Percentiles rank a stretch among this genome's conserved stretches.
phyloP scores from a whole-genome alignment of 2,329 filamentous ascomycete genomes.

The Shiraia bambusicola region DNA sequence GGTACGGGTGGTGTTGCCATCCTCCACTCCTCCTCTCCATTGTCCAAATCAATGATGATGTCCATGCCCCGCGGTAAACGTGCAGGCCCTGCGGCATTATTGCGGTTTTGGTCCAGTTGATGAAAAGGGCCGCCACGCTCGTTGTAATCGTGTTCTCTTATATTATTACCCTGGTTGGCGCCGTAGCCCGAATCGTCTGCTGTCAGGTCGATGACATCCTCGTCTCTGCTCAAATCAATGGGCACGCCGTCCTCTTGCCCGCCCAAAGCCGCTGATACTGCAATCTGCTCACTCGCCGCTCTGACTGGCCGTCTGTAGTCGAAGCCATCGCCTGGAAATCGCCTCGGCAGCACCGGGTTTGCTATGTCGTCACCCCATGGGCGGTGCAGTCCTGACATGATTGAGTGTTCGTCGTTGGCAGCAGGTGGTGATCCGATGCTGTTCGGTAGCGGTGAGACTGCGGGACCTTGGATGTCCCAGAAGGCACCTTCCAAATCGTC shows the following conservation, averaged over 20 bases:
- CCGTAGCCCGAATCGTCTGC: conserved; percentile 29
- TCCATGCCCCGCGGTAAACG: conserved; percentile 46
- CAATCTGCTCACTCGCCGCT: conserved; percentile 22
- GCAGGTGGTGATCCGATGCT: conserved; percentile 1
- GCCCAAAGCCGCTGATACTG: conserved; percentile 45
- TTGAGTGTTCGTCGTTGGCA: conserved; percentile 6
- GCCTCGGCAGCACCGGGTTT: conserved; percentile 24
- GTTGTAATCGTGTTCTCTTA: neutral
- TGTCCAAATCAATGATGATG: conserved; percentile 48
- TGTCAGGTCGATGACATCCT: conserved; percentile 36
- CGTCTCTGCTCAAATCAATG: conserved; percentile 14
- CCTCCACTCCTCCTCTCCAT: conserved; percentile 25
- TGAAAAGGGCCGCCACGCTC: conserved; percentile 3
- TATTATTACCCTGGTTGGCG: conserved; percentile 11
- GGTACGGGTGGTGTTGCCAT: conserved; percentile 24
- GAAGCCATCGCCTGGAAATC: conserved; percentile 55
- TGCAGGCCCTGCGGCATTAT: conserved; percentile 28
- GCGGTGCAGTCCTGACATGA: conserved; percentile 23
- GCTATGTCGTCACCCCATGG: conserved; percentile 31
- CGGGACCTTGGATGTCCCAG: neutral
- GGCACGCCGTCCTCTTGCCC: conserved; percentile 14
- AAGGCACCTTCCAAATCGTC: no score
- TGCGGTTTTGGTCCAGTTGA: conserved; percentile 4
- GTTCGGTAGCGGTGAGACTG: neutral
- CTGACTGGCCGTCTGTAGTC: conserved; percentile 57